Evolutionary conservation across 179 eudicot genomes (phyloP).

Genomic region (Beta corolliflora): DNA sequence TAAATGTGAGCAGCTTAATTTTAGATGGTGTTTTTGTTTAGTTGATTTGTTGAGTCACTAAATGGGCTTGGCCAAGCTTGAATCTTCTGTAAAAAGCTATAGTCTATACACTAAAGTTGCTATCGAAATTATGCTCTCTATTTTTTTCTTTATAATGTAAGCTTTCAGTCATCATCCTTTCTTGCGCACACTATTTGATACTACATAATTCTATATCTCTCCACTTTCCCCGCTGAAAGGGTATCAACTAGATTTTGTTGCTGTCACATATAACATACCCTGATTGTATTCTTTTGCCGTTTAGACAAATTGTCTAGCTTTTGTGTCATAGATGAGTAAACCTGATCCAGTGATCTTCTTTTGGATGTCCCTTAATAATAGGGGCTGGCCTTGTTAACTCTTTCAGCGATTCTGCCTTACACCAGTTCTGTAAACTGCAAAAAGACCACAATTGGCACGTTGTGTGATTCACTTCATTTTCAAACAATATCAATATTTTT

Average conservation of each 20-base stretch:
- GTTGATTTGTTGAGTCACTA: background rate
- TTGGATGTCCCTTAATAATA: constrained; percentile 20
- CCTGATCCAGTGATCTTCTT: background rate
- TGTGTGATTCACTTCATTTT: constrained; percentile 34
- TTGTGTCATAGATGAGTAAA: background rate
- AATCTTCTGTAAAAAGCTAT: background rate
- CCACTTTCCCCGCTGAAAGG: background rate
- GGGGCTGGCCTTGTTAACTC: constrained; percentile 71
- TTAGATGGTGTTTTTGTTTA: background rate
- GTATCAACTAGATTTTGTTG: background rate
- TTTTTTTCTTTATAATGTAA: background rate
- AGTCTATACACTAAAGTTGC: background rate
- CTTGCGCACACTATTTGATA: background rate
- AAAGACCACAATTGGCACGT: constrained; percentile 11
- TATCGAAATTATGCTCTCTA: background rate
- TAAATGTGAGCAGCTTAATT: background rate
- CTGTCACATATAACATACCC: too few relatives aligned
- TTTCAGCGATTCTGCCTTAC: constrained; percentile 55
- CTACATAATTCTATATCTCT: background rate
- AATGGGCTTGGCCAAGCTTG: background rate
- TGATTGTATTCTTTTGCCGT: background rate
- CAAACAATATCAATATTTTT: constrained; percentile 61
- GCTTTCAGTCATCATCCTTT: background rate
- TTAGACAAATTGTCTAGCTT: background rate
- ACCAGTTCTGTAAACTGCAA: constrained; percentile 3